These are phyloP conservation scores for Lachancea kluyveri DNA, from an alignment of 805 yeast genomes.

Conservation along the genomic window DNA sequence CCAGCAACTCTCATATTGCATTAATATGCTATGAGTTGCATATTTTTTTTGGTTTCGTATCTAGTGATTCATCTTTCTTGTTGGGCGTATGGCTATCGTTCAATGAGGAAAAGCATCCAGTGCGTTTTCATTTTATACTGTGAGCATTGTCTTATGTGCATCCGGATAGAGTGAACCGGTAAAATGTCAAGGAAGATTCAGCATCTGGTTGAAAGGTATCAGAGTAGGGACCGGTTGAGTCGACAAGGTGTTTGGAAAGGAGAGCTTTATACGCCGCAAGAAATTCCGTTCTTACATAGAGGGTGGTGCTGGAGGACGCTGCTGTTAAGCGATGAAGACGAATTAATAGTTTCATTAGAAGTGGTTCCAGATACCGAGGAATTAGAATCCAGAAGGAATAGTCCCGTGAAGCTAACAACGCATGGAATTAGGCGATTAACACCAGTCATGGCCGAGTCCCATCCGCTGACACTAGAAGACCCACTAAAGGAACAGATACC, in stretches of 20 bases:
- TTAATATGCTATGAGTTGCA: no score
- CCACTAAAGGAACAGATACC: constrained; percentile 9
- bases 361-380: constrained; percentile 1
- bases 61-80: no score
- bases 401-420: neutral
- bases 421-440: constrained; percentile 22
- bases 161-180: no score
- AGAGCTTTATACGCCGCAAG: constrained; percentile 17
- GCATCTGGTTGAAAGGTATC: constrained; percentile 16
- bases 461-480: constrained; percentile 7
- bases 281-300: constrained; percentile 12
- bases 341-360: constrained; percentile 6
- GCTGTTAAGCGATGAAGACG: constrained; percentile 13
- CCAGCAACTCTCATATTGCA: no score
- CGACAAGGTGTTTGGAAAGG: constrained; percentile 28
- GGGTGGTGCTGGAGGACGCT: constrained; percentile 31
- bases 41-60: no score
- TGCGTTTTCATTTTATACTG: no score
- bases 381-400: neutral
- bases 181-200: constrained; percentile 3
- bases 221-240: constrained; percentile 21
- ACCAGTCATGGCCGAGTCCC: constrained; percentile 11
- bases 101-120: no score
- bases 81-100: no score
- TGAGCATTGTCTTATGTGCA: no score